These are phyloP conservation scores for Venturia carpophila DNA, from an alignment of 2,329 filamentous ascomycete genomes.

Conservation along the genomic window DNA sequence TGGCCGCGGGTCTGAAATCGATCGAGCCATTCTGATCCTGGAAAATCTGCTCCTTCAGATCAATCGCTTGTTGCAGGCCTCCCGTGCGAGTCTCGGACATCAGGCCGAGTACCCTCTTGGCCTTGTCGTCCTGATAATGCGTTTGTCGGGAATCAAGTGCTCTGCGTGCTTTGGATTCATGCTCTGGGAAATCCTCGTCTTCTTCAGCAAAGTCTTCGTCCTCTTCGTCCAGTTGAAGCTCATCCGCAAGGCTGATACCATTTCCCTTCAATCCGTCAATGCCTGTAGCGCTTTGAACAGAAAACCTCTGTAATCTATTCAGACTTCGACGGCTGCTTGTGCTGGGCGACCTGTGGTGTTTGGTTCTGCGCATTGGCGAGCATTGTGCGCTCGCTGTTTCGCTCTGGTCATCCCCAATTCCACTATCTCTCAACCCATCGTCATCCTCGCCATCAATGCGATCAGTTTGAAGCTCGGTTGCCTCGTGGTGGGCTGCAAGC, in stretches of 20 bases:
- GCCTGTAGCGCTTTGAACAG: constrained; percentile 53
- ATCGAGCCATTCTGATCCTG: not conserved
- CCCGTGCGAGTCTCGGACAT: constrained; percentile 25
- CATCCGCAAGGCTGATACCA: constrained; percentile 77
- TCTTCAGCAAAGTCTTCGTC: constrained; percentile 47
- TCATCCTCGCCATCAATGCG: constrained; percentile 50
- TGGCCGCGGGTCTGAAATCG: not conserved
- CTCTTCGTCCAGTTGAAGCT: constrained; percentile 79
- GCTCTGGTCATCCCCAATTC: constrained; percentile 42
- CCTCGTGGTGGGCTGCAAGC: constrained; percentile 60
- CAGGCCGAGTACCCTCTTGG: constrained; percentile 39
- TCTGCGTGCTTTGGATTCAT: constrained; percentile 34
- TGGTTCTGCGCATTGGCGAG: constrained; percentile 33
- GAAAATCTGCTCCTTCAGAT: constrained; percentile 23
- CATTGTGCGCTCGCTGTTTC: constrained; percentile 62
- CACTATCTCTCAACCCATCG: constrained; percentile 53
- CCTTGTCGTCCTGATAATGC: constrained; percentile 37
- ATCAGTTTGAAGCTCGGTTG: constrained; percentile 26
- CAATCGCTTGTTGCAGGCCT: constrained; percentile 23
- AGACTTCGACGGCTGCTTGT: constrained; percentile 45
- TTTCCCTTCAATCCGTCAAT: constrained; percentile 49
- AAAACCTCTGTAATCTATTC: constrained; percentile 58
- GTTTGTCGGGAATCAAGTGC: constrained; percentile 36
- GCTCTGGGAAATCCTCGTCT: constrained; percentile 49
- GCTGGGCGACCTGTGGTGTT: constrained; percentile 52